These are phyloP conservation scores for Penicillium odoratum DNA, from an alignment of 495 filamentous ascomycete species.

Conservation along the genomic window DNA sequence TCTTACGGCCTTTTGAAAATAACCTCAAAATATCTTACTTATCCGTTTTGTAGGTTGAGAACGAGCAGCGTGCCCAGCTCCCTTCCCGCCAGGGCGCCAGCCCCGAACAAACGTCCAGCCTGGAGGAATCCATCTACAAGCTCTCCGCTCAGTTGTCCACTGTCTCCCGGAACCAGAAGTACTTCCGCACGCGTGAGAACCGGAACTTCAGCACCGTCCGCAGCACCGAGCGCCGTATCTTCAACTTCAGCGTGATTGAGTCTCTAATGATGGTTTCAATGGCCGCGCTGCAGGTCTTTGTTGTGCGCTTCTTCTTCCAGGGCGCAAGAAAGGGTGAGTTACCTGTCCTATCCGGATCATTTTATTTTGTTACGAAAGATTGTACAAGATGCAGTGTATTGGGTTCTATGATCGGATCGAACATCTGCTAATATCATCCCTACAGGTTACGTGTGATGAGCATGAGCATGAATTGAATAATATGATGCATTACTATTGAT, in stretches of 20 bases:
- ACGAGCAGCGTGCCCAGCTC: slow-evolving; percentile 77
- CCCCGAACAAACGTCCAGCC: slow-evolving; percentile 84
- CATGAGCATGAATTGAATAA: slow-evolving; percentile 40
- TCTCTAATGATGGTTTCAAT: slow-evolving; percentile 89
- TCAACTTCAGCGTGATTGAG: slow-evolving; percentile 96
- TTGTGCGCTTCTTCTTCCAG: slow-evolving; percentile 99
- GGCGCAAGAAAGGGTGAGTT: slow-evolving; percentile 71
- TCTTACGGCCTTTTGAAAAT: neutral
- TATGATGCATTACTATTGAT: slow-evolving; percentile 30
- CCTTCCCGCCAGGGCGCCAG: slow-evolving; percentile 88
- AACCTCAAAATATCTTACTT: neutral
- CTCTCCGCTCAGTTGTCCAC: slow-evolving; percentile 92
- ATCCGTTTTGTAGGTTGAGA: slow-evolving; percentile 70
- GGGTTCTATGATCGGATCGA: neutral
- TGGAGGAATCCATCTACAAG: slow-evolving; percentile 97
- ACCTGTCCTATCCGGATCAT: neutral
- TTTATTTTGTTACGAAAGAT: neutral
- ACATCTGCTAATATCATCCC: slow-evolving; percentile 3
- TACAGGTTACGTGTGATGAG: slow-evolving; percentile 45
- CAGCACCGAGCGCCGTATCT: slow-evolving; percentile 92
- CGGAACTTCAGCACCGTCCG: slow-evolving; percentile 97
- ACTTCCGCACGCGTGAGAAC: slow-evolving; percentile 98
- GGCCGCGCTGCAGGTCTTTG: slow-evolving; percentile 95
- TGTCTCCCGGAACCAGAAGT: slow-evolving; percentile 96
- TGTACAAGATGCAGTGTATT: neutral